These are phyloP conservation scores for Curvularia hawaiiensis DNA, from an alignment of 2,329 filamentous ascomycete genomes.

Conservation along the genomic window DNA sequence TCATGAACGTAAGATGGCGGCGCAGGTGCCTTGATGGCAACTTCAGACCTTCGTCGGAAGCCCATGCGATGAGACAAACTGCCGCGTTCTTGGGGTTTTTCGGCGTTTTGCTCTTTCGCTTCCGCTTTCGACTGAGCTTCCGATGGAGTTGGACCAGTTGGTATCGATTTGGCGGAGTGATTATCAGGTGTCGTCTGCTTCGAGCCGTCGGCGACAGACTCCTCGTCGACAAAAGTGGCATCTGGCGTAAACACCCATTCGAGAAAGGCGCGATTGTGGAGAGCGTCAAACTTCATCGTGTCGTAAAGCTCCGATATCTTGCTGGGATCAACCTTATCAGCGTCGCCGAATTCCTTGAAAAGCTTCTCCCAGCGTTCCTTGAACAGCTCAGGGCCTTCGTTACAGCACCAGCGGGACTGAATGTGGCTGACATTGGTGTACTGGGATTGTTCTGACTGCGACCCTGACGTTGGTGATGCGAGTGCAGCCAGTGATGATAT, in stretches of 20 bases:
- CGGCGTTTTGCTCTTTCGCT: constrained; percentile 46
- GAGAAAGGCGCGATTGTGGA: constrained; percentile 94
- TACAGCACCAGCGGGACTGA: constrained; percentile 93
- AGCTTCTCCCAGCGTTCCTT: constrained; percentile 98
- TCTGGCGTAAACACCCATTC: constrained; percentile 97
- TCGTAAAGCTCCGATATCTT: constrained; percentile 99
- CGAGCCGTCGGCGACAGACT: constrained; percentile 41
- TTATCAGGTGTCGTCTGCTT: constrained; percentile 39
- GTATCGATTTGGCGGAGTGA: constrained; percentile 30
- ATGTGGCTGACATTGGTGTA: constrained; percentile 57
- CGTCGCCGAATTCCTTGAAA: constrained; percentile 94
- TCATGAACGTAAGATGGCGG: constrained; percentile 51
- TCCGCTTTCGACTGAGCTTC: constrained; percentile 40
- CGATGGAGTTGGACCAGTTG: constrained; percentile 35
- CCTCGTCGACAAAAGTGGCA: constrained; percentile 74
- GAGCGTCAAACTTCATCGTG: constrained; percentile 98
- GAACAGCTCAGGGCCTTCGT: constrained; percentile 93
- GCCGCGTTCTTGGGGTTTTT: constrained; percentile 43
- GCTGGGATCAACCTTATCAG: constrained; percentile 97
- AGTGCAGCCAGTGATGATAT: constrained; percentile 64
- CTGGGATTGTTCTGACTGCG: constrained; percentile 48
- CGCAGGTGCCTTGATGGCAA: constrained; percentile 29
- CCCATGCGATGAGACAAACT: constrained; percentile 56
- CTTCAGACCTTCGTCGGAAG: constrained; percentile 59
- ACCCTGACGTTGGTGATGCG: constrained; percentile 30